Evolutionary conservation across 2,329 filamentous ascomycete species (phyloP), one percentile per base, ranked within the genome.

Genomic region (Leptodontidium sp.): DNA sequence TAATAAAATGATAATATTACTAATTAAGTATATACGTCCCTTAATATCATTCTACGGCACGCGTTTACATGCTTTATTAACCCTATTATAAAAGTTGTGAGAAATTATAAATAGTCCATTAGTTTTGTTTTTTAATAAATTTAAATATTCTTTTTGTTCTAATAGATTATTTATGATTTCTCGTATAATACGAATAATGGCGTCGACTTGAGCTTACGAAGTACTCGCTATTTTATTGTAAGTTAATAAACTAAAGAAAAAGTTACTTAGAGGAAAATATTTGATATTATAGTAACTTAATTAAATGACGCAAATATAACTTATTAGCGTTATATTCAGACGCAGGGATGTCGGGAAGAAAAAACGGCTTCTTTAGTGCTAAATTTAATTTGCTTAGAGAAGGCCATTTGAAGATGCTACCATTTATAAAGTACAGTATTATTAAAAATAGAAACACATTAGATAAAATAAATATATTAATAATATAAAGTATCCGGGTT

Each of bases 241-340:
- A 53, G 24, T 29, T 53, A 53, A 45, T 45, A 45, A 45, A 45
- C 11, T 45, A 53, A 53, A 53, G n/a, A 53, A 53, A 53, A 53
- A 29, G n/a, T 29, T 53, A 53, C n/a, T 53, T 21, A 53, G 14
- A 53, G 17, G n/a, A 53, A 53, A 53, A 53, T 53, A 53, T 53
- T 14, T 9, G 14, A 53, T 53, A 17, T 53, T 53, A 53, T 53
- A 17, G 14, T 53, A 11, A 53, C 17, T 53, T 53, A 53, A 53
- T 53, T 53, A 24, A 29, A 53, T 53, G 14, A 53, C 50, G 50
- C 50, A 53, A 53, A 53, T 29, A 53, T 29, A 53, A 53, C 17
- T 29, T 53, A 14, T 24, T 53, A n/a, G n/a, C 17, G 24, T 53
- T 29, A 53, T 14, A 17, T 53, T 53, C 15, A 53, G 17, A 53